These are phyloP conservation scores for Pestalotiopsis sp. DNA, from an alignment of 2,329 filamentous ascomycete genomes.

Conservation along the genomic window DNA sequence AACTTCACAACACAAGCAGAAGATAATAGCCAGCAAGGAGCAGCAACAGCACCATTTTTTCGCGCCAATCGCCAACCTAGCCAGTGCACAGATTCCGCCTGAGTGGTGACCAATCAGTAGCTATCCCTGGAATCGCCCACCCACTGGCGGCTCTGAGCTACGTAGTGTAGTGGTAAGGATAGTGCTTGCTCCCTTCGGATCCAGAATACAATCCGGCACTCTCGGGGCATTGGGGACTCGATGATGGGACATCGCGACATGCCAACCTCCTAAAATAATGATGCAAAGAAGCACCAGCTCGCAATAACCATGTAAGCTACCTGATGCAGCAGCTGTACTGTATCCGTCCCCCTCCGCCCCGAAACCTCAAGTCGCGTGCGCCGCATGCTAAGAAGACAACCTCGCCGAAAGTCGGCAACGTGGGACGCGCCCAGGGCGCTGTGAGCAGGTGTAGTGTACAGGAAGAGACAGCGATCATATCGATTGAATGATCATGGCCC, in stretches of 20 bases:
- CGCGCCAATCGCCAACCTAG: not conserved
- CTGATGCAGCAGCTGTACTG: not conserved
- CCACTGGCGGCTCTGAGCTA: not conserved
- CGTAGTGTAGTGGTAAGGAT: not conserved
- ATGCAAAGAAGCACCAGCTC: conserved; percentile 5
- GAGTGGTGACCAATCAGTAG: not conserved
- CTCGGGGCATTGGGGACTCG: conserved; percentile 3
- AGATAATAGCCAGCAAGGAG: not conserved
- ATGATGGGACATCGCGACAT: conserved; percentile 8
- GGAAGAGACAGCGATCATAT: not conserved
- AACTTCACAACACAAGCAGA: not conserved
- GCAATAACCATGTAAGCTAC: conserved; percentile 11
- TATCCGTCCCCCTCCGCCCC: not conserved
- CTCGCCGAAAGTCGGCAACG: conserved; percentile 22
- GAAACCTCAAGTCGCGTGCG: not conserved
- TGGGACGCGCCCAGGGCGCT: conserved; percentile 29
- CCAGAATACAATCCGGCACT: conserved; percentile 1
- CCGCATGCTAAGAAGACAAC: conserved; percentile 4
- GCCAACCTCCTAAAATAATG: conserved; percentile 8
- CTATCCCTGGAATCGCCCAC: not conserved
- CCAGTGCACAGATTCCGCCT: not conserved
- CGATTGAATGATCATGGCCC: conserved; percentile 57
- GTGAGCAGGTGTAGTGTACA: conserved; percentile 19
- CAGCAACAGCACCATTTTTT: not conserved
- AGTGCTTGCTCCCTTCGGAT: not conserved